phyloP scores from a whole-genome alignment of 768 basidiomycete species.

The Omphalotus guepiniiformis region DNA sequence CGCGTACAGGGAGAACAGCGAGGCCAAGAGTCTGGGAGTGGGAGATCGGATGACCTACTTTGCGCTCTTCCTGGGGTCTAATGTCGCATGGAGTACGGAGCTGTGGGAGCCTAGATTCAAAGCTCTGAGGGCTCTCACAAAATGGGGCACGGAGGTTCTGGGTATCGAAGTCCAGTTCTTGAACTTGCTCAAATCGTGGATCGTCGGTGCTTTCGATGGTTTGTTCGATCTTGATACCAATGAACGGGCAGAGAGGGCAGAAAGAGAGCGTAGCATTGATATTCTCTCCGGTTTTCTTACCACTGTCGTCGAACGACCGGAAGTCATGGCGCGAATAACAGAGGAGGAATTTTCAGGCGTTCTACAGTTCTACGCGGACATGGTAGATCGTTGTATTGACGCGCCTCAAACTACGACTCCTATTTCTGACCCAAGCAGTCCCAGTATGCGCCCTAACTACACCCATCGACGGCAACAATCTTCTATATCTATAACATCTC shows the following conservation, averaged over 20 bases:
- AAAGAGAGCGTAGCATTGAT: conserved; percentile 63
- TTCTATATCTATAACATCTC: conserved; percentile 6
- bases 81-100: conserved; percentile 55
- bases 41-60: conserved; percentile 63
- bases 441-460: neutral
- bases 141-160: conserved; percentile 52
- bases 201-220: conserved; percentile 59
- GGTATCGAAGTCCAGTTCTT: conserved; percentile 62
- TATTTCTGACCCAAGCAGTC: neutral
- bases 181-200: conserved; percentile 58
- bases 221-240: conserved; percentile 29
- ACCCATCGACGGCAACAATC: conserved; percentile 7
- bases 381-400: conserved; percentile 53
- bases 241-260: conserved; percentile 40
- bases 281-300: conserved; percentile 56
- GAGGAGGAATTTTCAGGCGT: conserved; percentile 55
- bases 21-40: conserved; percentile 41
- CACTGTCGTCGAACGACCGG: conserved; percentile 42
- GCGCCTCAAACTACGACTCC: conserved; percentile 18
- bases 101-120: conserved; percentile 69
- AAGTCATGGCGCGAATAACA: conserved; percentile 56
- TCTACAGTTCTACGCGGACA: conserved; percentile 52
- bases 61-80: conserved; percentile 50
- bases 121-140: conserved; percentile 62
- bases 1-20: conserved; percentile 62